phyloP scores from a whole-genome alignment of 768 basidiomycete species.

The Xerocomellus amylosporus region DNA sequence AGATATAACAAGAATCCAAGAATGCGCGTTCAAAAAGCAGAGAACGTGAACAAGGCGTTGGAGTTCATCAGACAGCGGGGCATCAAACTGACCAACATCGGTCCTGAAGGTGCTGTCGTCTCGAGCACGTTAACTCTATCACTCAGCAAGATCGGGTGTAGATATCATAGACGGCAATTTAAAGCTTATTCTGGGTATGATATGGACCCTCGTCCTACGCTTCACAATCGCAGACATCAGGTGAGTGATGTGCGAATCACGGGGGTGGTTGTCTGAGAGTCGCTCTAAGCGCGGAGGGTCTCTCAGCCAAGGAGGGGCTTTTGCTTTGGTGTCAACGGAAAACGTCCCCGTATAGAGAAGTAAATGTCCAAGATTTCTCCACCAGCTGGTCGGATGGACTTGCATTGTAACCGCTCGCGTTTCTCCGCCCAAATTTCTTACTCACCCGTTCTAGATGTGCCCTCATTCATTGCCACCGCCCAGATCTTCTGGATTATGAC shows the following conservation, averaged over 20 bases:
- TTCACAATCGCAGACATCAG: conserved; percentile 99
- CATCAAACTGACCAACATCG: conserved; percentile 96
- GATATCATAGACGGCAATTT: conserved; percentile 99
- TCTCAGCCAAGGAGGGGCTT: conserved; percentile 97
- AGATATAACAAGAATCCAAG: conserved; percentile 86
- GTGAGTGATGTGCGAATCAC: conserved; percentile 43
- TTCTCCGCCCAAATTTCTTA: background rate
- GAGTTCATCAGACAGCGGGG: conserved; percentile 93
- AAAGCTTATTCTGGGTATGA: conserved; percentile 98
- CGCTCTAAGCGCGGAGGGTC: conserved; percentile 81
- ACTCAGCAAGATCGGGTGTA: conserved; percentile 30
- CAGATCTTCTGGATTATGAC: conserved; percentile 90
- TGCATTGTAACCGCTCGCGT: conserved; percentile 64
- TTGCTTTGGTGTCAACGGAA: conserved; percentile 98
- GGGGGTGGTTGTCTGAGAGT: conserved; percentile 9
- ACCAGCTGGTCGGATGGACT: conserved; percentile 92
- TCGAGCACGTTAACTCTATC: background rate
- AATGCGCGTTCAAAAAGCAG: conserved; percentile 95
- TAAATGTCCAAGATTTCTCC: conserved; percentile 92
- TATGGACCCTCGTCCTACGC: conserved; percentile 95
- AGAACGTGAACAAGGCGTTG: conserved; percentile 96
- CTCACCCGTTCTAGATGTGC: conserved; percentile 69
- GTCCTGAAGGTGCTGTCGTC: conserved; percentile 72
- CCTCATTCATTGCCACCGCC: conserved; percentile 94
- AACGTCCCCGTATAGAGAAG: conserved; percentile 86